Evolutionary conservation across 768 basidiomycete genomes (phyloP), one percentile per base, ranked within the genome.

Genomic region (Mycena epipterygia): DNA sequence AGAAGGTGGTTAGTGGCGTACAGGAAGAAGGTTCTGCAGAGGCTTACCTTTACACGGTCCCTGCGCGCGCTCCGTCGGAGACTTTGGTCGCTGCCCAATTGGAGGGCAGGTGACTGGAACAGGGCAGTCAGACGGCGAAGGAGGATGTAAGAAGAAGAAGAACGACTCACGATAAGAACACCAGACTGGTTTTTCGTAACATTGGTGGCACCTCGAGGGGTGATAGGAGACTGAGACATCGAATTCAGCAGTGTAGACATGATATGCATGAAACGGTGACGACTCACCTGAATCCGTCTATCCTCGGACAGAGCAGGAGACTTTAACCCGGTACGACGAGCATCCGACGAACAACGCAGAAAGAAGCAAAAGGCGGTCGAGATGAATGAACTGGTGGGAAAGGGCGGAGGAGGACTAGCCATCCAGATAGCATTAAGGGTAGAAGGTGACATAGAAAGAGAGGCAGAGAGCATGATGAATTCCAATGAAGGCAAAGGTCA

Each of bases 31-130:
- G n/a, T n/a, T 35, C 9, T 6, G 35, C 13, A 27, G 3, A 19
- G 16, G 19, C 35, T 7, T 17, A 29, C 41, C 27, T 30, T 19
- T 7, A 46, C 13, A n/a, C 29, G 46, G 44, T 30, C 21, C 42
- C 21, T 41, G 2, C 16, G 37, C 30, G 44, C 9, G 44, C 58
- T 46, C 56, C 37, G 23, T 27, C 3, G 56, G 56, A 42, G 56
- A 41, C 56, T 58, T 58, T 29, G 37, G n/a, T 41, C 56, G 56
- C 56, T 42, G 42, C 27, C 58, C 41, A 46, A 13, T 60, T 2
- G 42, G 58, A 60, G 58, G 58, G 32, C 58, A 46, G 58, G 58
- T 60, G 44, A 33, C 58, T 60, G 58, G 13, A 29, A 29, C 2
- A 12, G 12, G 39, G 1, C 8, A 8, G 2, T 60, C n/a, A 44